Conservation (phyloP, 352 stramenopile genomes). For the Phytopythium aichiense region DNA sequence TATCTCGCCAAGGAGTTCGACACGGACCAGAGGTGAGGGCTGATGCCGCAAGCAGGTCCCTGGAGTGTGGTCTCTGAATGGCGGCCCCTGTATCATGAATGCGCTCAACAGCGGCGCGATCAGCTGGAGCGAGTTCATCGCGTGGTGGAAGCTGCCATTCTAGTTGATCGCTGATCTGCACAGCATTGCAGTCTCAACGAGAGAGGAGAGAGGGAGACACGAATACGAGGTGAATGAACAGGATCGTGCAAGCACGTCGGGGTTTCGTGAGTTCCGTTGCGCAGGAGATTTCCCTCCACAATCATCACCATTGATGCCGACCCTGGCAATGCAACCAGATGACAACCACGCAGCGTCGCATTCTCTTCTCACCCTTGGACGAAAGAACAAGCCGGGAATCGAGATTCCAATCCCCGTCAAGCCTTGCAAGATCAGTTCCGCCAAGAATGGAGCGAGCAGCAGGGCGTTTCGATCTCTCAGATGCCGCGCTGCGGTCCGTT, state of each 20-base stretch:
- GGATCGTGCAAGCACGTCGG: not conserved
- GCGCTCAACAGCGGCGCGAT: constrained; percentile 41
- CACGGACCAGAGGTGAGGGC: constrained; percentile 47
- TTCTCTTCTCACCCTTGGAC: not conserved
- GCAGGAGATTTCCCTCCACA: not conserved
- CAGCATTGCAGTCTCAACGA: not conserved
- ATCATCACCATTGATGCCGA: not conserved
- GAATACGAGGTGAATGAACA: constrained; percentile 1
- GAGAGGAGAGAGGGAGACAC: not conserved
- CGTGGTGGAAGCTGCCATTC: constrained; percentile 75
- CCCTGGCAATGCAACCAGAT: not conserved
- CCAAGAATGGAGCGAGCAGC: not conserved
- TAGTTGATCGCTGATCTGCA: constrained; percentile 10
- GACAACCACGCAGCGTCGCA: not conserved
- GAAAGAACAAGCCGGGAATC: not conserved
- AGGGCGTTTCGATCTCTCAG: not conserved
- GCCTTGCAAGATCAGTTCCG: no score
- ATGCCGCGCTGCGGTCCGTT: not conserved
- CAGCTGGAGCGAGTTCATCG: constrained; percentile 72
- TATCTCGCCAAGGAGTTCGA: constrained; percentile 75
- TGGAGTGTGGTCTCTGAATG: not conserved
- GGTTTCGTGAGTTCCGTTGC: not conserved
- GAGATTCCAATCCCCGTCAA: not conserved
- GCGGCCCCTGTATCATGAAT: not conserved
- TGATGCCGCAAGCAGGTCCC: not conserved